Percentiles rank a stretch among this genome's conserved stretches.
Evolutionary conservation across 2,329 filamentous ascomycete genomes (phyloP).

Genomic region (Colletotrichum spinosum): DNA sequence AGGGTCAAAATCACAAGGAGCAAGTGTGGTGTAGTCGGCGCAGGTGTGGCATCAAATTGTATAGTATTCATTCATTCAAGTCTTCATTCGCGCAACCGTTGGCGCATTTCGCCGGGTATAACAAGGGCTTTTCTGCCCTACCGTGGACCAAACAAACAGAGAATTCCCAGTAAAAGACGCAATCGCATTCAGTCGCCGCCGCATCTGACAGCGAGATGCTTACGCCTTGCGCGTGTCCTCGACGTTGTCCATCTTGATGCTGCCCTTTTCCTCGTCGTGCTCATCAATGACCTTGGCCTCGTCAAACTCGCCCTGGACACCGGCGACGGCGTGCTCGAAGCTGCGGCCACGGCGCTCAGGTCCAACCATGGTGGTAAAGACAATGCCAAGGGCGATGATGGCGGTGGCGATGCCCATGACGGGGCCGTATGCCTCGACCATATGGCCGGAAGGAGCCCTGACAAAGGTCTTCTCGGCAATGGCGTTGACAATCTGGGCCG

Average conservation of each 20-base stretch:
- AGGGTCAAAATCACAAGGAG: background rate
- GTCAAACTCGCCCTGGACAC: slow-evolving; percentile 43
- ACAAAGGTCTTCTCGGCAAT: slow-evolving; percentile 74
- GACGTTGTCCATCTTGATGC: slow-evolving; percentile 27
- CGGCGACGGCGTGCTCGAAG: slow-evolving; percentile 70
- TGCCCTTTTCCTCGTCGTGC: slow-evolving; percentile 47
- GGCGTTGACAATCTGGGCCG: slow-evolving; percentile 82
- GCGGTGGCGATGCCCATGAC: slow-evolving; percentile 82
- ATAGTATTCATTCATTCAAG: background rate
- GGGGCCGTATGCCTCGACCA: slow-evolving; percentile 77
- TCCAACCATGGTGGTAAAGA: slow-evolving; percentile 74
- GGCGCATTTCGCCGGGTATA: too few species aligned
- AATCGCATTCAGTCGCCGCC: background rate
- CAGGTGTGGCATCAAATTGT: background rate
- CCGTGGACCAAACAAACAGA: too few species aligned
- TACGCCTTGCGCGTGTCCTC: slow-evolving; percentile 29
- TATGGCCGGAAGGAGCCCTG: slow-evolving; percentile 61
- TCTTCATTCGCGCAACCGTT: too few species aligned
- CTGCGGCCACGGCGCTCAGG: slow-evolving; percentile 79
- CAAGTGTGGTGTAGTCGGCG: background rate
- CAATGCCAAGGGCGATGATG: slow-evolving; percentile 79
- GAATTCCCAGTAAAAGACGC: too few species aligned
- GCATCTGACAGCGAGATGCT: slow-evolving; percentile 10
- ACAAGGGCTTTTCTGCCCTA: too few species aligned
- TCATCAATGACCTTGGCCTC: slow-evolving; percentile 45